These are phyloP conservation scores for Komagataea norvegica DNA, from an alignment of 1,139 yeast species.

Conservation along the genomic window DNA sequence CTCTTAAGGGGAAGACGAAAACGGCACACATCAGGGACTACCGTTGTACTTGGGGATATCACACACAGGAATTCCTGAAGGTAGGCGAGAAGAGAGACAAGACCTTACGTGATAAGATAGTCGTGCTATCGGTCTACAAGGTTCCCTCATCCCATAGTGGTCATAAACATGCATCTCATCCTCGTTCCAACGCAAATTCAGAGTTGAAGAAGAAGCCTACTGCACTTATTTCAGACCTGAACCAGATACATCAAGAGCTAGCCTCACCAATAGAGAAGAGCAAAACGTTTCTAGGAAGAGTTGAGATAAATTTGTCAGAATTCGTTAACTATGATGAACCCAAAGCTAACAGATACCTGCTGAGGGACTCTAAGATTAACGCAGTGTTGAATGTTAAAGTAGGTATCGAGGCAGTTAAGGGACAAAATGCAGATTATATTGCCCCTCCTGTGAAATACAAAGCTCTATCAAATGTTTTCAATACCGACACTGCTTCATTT, in stretches of 20 bases:
- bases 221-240: neutral
- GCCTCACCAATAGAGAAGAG: constrained; percentile 25
- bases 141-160: neutral
- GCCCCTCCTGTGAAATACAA: constrained; percentile 25
- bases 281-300: constrained; percentile 50
- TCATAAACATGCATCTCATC: neutral
- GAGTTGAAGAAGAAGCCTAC: neutral
- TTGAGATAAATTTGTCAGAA: constrained; percentile 68
- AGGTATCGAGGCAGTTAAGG: constrained; percentile 42
- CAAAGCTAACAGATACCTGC: constrained; percentile 56
- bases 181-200: too few relatives aligned
- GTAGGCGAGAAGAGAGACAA: constrained; percentile 36
- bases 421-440: constrained; percentile 32
- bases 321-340: constrained; percentile 55
- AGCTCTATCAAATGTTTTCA: constrained; percentile 20
- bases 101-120: constrained; percentile 32
- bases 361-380: constrained; percentile 77
- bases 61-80: constrained; percentile 35
- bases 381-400: constrained; percentile 57
- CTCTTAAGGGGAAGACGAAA: constrained; percentile 42
- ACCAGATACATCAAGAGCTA: neutral
- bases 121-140: constrained; percentile 33
- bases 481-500: constrained; percentile 7
- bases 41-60: constrained; percentile 44
- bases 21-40: constrained; percentile 43